Evolutionary conservation across 2,329 filamentous ascomycete species (phyloP).

Genomic region (Pseudocercospora eumusae): DNA sequence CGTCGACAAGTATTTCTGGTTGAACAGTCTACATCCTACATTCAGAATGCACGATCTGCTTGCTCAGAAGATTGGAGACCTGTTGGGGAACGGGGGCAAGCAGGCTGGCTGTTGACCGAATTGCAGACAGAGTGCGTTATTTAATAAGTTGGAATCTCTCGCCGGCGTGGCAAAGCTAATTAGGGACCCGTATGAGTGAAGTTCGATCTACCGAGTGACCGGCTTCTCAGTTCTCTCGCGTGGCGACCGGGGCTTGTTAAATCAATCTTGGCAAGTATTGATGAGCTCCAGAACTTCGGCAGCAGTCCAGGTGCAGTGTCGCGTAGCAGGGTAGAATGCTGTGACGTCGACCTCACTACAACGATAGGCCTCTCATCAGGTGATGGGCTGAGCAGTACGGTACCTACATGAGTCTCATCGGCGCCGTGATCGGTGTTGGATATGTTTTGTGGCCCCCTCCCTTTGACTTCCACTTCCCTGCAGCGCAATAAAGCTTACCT

Average conservation of each 20-base stretch:
- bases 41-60: constrained; percentile 63
- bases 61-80: constrained; percentile 51
- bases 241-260: background rate
- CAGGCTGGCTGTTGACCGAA: background rate
- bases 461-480: constrained; percentile 1
- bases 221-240: background rate
- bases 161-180: no score
- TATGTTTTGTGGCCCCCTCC: background rate
- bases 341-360: background rate
- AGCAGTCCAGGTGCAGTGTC: background rate
- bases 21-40: constrained; percentile 65
- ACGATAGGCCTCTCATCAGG: background rate
- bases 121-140: background rate
- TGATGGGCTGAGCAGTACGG: background rate
- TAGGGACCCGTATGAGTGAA: background rate
- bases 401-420: background rate
- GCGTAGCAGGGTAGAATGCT: background rate
- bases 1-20: constrained; percentile 66
- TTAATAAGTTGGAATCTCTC: background rate
- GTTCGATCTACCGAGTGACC: background rate
- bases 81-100: constrained; percentile 23
- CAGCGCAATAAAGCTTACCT: background rate
- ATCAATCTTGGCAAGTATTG: background rate
- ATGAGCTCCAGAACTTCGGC: background rate
- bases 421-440: background rate